These are phyloP conservation scores for Diaporthe vaccinii DNA, from an alignment of 2,329 filamentous ascomycete species.

Conservation along the genomic window DNA sequence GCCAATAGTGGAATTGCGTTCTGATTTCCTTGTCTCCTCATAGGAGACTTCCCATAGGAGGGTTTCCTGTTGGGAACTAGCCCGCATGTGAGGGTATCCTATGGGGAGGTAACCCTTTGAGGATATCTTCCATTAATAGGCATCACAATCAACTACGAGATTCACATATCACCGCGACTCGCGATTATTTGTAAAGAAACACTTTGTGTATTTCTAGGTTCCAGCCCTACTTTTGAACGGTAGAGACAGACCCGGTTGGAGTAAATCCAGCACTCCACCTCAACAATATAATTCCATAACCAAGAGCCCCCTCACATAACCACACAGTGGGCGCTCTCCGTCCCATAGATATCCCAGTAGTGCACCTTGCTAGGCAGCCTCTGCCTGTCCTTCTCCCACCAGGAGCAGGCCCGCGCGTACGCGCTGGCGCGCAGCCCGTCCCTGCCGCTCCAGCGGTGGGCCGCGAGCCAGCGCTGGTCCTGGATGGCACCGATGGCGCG, in stretches of 20 bases:
- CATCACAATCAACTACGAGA: background rate
- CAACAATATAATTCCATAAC: no score
- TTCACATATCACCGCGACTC: background rate
- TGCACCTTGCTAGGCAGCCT: background rate
- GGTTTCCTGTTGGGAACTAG: no score
- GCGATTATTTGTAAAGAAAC: background rate
- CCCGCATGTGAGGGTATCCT: no score
- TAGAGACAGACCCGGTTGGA: background rate
- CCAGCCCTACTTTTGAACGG: background rate
- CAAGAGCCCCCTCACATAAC: background rate
- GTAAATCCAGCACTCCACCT: background rate
- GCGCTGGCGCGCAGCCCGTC: background rate
- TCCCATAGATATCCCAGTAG: slow-evolving; percentile 6
- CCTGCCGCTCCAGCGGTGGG: background rate
- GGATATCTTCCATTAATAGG: background rate
- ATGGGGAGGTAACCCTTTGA: no score
- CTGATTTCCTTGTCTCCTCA: background rate
- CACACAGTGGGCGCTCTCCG: background rate
- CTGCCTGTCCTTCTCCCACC: background rate
- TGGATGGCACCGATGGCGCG: background rate
- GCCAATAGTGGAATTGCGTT: background rate
- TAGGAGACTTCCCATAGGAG: no score
- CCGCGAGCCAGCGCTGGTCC: background rate
- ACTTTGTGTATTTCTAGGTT: background rate
- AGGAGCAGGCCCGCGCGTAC: background rate